phyloP scores from a whole-genome alignment of 768 basidiomycete species.

The Termitomyces eurrhizus region DNA sequence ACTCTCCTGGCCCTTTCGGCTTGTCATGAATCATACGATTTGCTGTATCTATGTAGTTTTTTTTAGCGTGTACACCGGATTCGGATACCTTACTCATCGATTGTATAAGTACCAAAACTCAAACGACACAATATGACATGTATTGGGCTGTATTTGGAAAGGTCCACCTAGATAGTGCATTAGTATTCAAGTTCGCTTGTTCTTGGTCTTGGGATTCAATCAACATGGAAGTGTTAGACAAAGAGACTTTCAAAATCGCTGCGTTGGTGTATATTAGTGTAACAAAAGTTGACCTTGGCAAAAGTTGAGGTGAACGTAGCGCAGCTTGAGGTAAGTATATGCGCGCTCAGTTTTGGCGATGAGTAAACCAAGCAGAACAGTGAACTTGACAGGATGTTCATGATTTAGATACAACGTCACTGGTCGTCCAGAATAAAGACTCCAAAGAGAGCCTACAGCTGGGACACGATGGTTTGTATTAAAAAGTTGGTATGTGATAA shows the following conservation, averaged over 20 bases:
- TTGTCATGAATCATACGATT: slow-evolving; percentile 11
- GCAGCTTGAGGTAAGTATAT: neutral
- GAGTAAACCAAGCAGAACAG: neutral
- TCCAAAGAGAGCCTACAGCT: neutral
- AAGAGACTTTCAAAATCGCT: neutral
- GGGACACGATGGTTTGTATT: neutral
- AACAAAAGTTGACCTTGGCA: neutral
- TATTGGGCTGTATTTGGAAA: neutral
- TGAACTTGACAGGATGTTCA: neutral
- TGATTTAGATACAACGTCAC: neutral
- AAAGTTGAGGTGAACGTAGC: neutral
- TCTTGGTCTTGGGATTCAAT: neutral
- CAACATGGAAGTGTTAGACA: neutral
- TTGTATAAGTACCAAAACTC: slow-evolving; percentile 24
- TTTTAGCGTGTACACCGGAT: slow-evolving; percentile 24
- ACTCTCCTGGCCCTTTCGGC: slow-evolving; percentile 23
- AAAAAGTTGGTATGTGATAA: neutral
- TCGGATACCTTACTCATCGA: slow-evolving; percentile 23
- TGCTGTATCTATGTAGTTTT: slow-evolving; percentile 20
- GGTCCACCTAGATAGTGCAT: neutral
- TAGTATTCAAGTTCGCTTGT: neutral
- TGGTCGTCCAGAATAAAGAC: neutral
- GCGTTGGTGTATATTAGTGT: neutral
- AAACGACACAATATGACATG: slow-evolving; percentile 17
- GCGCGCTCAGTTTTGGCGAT: neutral